phyloP scores from a whole-genome alignment of 495 filamentous ascomycete species.

The Penicillium psychrofluorescens region DNA sequence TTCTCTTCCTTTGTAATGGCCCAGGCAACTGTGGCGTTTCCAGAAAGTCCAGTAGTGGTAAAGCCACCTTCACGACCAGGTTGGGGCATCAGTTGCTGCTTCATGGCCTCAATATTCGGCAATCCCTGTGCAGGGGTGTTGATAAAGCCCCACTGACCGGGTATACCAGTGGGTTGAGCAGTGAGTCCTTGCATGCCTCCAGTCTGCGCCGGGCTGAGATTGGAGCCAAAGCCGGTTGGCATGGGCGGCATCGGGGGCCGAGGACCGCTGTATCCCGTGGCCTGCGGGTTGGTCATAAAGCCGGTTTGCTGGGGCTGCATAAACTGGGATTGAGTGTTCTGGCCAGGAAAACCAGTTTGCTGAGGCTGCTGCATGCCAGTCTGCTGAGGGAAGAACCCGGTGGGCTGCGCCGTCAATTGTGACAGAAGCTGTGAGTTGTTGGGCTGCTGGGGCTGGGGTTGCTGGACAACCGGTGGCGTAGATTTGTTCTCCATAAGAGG shows the following conservation, averaged over 20 bases:
- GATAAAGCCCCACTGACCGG: constrained; percentile 96
- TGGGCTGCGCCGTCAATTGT: constrained; percentile 68
- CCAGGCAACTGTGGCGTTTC: constrained; percentile 95
- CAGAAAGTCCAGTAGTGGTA: constrained; percentile 78
- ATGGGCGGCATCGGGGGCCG: constrained; percentile 92
- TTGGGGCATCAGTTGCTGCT: constrained; percentile 97
- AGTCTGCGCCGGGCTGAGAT: constrained; percentile 58
- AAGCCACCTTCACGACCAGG: constrained; percentile 87
- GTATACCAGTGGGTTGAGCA: constrained; percentile 91
- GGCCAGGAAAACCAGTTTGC: constrained; percentile 38
- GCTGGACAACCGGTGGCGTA: constrained; percentile 68
- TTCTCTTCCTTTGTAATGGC: constrained; percentile 99
- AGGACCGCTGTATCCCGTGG: constrained; percentile 62
- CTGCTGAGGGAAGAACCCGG: constrained; percentile 51
- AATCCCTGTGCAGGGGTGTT: constrained; percentile 86
- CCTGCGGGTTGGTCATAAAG: constrained; percentile 47
- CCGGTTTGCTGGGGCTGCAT: constrained; percentile 42
- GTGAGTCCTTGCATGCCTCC: constrained; percentile 59
- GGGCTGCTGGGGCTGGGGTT: constrained; percentile 73
- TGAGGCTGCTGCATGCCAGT: constrained; percentile 48
- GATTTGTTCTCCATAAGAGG: constrained; percentile 54
- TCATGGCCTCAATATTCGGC: constrained; percentile 88
- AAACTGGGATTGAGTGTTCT: constrained; percentile 24
- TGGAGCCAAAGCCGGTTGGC: constrained; percentile 71
- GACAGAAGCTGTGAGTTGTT: constrained; percentile 71